Conservation (phyloP, 768 basidiomycete species). For the Suillus fuscotomentosus region DNA sequence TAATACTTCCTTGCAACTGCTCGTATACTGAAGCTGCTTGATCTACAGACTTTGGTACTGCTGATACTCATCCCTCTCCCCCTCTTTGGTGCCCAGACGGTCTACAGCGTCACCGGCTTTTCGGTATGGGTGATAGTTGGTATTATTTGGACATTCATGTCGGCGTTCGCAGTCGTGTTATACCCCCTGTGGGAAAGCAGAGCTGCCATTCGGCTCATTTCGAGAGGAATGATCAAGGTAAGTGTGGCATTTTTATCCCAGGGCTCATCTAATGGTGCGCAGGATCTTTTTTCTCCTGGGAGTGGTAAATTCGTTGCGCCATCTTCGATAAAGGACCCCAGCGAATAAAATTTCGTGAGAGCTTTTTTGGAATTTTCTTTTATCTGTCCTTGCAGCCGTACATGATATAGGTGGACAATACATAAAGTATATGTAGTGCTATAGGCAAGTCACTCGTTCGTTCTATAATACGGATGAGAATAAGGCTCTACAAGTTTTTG, state of each 20-base stretch:
- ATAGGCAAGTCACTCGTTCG: background rate
- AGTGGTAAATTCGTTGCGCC: slow-evolving; percentile 37
- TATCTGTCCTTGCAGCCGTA: background rate
- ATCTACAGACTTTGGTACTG: slow-evolving; percentile 52
- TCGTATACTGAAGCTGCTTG: background rate
- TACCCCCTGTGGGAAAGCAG: slow-evolving; percentile 89
- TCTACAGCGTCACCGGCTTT: slow-evolving; percentile 64
- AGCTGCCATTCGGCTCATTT: slow-evolving; percentile 57
- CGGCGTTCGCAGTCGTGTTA: slow-evolving; percentile 71
- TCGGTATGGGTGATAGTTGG: slow-evolving; percentile 81
- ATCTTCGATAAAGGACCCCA: background rate
- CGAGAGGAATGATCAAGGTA: slow-evolving; percentile 64
- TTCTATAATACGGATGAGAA: background rate
- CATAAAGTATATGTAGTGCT: background rate
- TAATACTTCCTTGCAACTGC: background rate
- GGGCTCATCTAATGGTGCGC: background rate
- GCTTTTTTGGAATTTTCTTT: background rate
- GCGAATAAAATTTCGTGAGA: background rate
- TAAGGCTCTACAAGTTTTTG: too few relatives aligned
- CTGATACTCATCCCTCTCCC: slow-evolving; percentile 81
- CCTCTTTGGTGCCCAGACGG: slow-evolving; percentile 77
- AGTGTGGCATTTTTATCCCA: background rate
- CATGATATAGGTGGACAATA: background rate
- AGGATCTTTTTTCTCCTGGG: slow-evolving; percentile 43
- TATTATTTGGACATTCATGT: slow-evolving; percentile 82